A percentile compares a stretch with the other conserved stretches of the same genome.
Evolutionary conservation across 2,329 filamentous ascomycete genomes (phyloP).

Genomic region (Chrysoporthe puriensis): DNA sequence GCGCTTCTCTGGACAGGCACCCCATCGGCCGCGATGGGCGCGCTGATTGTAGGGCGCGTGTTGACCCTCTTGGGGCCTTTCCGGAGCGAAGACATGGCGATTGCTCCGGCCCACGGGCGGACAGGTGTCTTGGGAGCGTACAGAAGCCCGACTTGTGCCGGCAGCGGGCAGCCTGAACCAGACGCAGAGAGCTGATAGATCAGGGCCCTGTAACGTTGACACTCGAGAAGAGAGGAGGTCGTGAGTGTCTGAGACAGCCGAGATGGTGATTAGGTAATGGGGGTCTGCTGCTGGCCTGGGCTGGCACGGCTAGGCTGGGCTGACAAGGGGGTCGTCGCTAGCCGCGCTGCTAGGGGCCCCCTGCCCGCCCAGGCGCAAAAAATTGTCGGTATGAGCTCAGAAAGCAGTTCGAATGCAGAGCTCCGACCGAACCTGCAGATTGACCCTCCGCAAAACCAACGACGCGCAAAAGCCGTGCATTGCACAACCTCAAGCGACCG

Average conservation of each 20-base stretch:
- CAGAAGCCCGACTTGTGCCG: background rate
- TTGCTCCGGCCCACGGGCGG: conserved; percentile 1
- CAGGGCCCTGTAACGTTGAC: conserved; percentile 3
- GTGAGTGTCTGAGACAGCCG: conserved; percentile 9
- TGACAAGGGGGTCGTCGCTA: background rate
- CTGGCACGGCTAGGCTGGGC: background rate
- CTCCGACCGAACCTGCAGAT: conserved; percentile 12
- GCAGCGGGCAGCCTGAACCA: background rate
- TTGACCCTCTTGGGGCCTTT: conserved; percentile 62
- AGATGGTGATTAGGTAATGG: conserved; percentile 12
- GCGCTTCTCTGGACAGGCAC: conserved; percentile 40
- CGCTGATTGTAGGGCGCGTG: conserved; percentile 63
- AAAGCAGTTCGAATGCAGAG: conserved; percentile 3
- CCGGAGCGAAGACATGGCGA: conserved; percentile 64
- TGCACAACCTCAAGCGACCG: background rate
- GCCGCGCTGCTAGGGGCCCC: conserved; percentile 4
- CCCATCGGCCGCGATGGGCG: conserved; percentile 57
- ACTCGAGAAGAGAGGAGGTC: background rate
- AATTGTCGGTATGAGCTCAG: conserved; percentile 19
- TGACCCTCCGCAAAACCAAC: conserved; percentile 4
- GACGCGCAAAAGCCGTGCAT: conserved; percentile 5
- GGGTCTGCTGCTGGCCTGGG: background rate
- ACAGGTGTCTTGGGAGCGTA: background rate
- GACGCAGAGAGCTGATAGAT: background rate
- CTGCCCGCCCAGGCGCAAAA: conserved; percentile 8